A percentile compares a stretch with the other conserved stretches of the same genome.
Evolutionary conservation across 116 monocot genomes (phyloP).

Genomic region (Cymodocea nodosa): DNA sequence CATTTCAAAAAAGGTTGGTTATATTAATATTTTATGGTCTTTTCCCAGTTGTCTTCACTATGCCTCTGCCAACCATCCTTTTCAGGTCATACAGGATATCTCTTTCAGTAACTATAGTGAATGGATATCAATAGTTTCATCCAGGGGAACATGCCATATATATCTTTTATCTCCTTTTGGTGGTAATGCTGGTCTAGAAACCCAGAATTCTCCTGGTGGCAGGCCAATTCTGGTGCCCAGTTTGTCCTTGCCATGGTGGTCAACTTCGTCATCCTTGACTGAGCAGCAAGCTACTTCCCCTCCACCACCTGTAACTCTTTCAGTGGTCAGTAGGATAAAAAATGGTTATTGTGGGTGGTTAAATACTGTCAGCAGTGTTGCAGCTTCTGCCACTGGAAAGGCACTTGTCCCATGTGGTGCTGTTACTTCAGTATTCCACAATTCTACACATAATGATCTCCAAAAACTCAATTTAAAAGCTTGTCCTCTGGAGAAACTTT

Average conservation of each 20-base stretch:
- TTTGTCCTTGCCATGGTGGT: slow-evolving; percentile 88
- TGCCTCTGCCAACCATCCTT: not conserved
- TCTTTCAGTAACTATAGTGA: slow-evolving; percentile 87
- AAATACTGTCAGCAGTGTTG: slow-evolving; percentile 77
- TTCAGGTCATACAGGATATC: slow-evolving; percentile 87
- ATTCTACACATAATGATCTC: slow-evolving; percentile 24
- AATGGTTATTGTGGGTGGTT: slow-evolving; percentile 80
- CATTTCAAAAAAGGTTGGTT: too few relatives aligned
- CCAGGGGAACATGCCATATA: slow-evolving; percentile 87
- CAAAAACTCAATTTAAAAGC: slow-evolving; percentile 15
- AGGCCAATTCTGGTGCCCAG: slow-evolving; percentile 40
- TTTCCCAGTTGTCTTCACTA: not conserved
- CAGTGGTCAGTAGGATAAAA: slow-evolving; percentile 88
- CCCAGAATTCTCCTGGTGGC: slow-evolving; percentile 42
- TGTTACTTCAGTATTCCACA: slow-evolving; percentile 75
- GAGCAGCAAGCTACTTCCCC: slow-evolving; percentile 50
- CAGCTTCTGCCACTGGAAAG: slow-evolving; percentile 86
- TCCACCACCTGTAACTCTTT: slow-evolving; percentile 51
- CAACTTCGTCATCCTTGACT: slow-evolving; percentile 26
- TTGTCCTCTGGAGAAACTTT: slow-evolving; percentile 64
- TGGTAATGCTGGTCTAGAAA: slow-evolving; percentile 70
- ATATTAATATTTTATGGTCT: not conserved
- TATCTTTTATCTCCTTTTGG: slow-evolving; percentile 89
- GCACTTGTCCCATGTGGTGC: slow-evolving; percentile 63
- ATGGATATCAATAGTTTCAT: slow-evolving; percentile 89